Base-by-base conservation (phyloP, 176 grass and related monocot species). In the Bolboschoenus planiculmis region DNA sequence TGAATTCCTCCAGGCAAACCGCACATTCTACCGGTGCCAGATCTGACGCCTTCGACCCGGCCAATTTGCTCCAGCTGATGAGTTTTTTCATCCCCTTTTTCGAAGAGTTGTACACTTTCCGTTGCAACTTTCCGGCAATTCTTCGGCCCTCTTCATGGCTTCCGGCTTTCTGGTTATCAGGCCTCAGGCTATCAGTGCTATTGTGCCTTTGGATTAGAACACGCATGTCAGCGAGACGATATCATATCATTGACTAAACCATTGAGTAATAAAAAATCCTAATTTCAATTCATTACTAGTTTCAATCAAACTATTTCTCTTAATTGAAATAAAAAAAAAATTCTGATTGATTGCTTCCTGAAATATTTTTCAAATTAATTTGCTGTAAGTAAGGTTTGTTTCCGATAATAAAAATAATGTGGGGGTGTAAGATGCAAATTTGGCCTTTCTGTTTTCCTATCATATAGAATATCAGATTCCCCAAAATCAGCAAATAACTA, bases 1-100 rank as follows among this genome's bases (percentile, higher is more conserved):
- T 56, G 76, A 99, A 99, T 65, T 99, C 92, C 31, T 99, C 92
- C n/a, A 99, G 83, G 83, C 96, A 99, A 71, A 99, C 90, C 14
- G 85, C 91, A 71, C 96, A 99, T 61, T 99, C 92, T 24, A 76
- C 70, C 2, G 57, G 16, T 3, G 37, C 21, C 60, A 88, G 86
- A 80, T 90, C 92, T 7, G 86, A 82, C 1, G 86, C 91, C 4
- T 84, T 91, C 96, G 89, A 99, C 54, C 90, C 83, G 10, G 50
- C 50, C 84, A 92, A 84, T 78, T 91, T 86, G 85, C 90, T 87
- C 95, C 96, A 98, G 73, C 84, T 62, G 58, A 98, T 88, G 44
- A 83, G 82, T 79, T 84, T 56, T 85, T 78, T 83, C 82, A 88
- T 89, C 27, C 84, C 85, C 78, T 87, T 90, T 76, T 34, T 89